Evolutionary conservation across 2,329 filamentous ascomycete species (phyloP), one percentile per base, ranked within the genome.

Genomic region (Alternaria sp.): DNA sequence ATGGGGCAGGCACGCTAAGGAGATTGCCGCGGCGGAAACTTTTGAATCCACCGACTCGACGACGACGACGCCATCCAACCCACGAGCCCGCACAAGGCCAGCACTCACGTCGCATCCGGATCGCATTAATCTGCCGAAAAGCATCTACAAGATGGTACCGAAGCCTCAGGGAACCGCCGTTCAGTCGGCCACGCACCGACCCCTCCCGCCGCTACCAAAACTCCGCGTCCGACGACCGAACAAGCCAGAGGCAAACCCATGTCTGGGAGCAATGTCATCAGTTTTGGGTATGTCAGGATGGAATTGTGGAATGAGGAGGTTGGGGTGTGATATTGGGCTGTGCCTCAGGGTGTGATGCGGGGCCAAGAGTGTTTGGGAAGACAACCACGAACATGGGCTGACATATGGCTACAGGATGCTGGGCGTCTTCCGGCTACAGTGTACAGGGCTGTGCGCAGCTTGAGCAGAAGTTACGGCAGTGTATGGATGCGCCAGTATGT

Each of bases 401-500:
- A 77, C 64, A 53, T 14, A 14, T 7, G 47, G 30, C 36, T 9
- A 44, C 63, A 94, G 91, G 91, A 64, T 95, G 92, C 80, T 95
- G 92, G 92, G 92, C 92, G 1, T 94, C 91, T 3, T 86, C 89
- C 30, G 91, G 91, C 48, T 89, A 90, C 79, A 90, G 79, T 20
- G 77, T 83, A n/a, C 82, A 85, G 72, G 87, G 85, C 41, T 90
- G 88, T 69, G 83, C 83, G 32, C 81, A 81, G 41, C 77, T 90
- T 34, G 88, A 90, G 74, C 82, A 87, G 69, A 84, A 87, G 72
- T 77, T 90, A 67, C 82, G 87, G 69, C 80, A 82, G 54, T 90
- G 88, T 77, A 97, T 97, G 93, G 94, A 98, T 82, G 86, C 86
- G 57, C 89, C 90, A 64, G 88, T 91, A 85, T 74, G 84, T 83